Evolutionary conservation across 768 basidiomycete genomes (phyloP).

Genomic region (Rhodotorula sphaerocarpa): DNA sequence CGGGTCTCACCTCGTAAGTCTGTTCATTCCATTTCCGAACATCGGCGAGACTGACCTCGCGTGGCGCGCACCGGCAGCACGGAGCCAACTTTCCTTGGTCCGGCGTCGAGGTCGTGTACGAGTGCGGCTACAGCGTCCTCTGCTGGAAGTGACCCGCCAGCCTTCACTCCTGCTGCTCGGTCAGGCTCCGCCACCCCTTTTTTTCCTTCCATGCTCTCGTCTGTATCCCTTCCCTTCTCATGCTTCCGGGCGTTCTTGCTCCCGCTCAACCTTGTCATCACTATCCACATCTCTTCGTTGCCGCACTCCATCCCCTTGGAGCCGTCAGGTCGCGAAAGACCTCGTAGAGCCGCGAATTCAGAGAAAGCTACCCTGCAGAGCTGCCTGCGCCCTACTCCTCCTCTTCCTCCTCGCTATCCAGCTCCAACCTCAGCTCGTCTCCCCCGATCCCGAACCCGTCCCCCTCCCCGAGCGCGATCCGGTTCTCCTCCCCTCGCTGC

Average conservation of each 20-base stretch:
- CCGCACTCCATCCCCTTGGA: too few species aligned
- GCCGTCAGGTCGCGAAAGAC: too few species aligned
- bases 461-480: too few species aligned
- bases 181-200: neutral
- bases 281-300: too few species aligned
- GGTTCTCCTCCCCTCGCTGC: neutral
- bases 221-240: too few species aligned
- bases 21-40: constrained; percentile 30
- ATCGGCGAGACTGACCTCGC: too few species aligned
- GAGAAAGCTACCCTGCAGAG: too few species aligned
- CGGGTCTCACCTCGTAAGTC: constrained; percentile 56
- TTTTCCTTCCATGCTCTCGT: neutral
- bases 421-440: constrained; percentile 1
- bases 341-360: too few species aligned
- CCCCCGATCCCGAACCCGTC: neutral
- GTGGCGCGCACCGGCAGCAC: constrained; percentile 44
- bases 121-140: constrained; percentile 49
- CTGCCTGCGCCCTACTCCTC: too few species aligned
- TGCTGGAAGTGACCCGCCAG: constrained; percentile 34
- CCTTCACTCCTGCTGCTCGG: too few species aligned
- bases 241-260: too few species aligned
- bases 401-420: neutral
- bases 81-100: constrained; percentile 48
- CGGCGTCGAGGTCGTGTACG: constrained; percentile 44
- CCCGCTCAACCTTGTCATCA: too few species aligned